A percentile compares a stretch with the other conserved stretches of the same genome.
Evolutionary conservation across 2,329 filamentous ascomycete species (phyloP).

Genomic region (Hypoxylon sp.): DNA sequence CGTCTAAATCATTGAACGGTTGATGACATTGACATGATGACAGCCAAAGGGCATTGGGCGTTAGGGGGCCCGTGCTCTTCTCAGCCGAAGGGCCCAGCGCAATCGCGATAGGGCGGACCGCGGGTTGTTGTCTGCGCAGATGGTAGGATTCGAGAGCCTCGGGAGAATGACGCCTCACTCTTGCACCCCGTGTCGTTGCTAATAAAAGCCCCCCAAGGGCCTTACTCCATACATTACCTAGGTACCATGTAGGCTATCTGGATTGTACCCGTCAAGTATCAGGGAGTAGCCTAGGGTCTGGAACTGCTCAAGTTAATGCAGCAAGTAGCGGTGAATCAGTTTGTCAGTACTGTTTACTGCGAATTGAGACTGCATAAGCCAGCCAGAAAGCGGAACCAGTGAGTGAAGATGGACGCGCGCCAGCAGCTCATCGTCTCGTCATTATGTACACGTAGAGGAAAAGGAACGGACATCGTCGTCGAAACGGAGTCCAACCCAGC

Average conservation of each 20-base stretch:
- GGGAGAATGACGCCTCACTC: slow-evolving; percentile 18
- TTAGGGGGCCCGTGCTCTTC: slow-evolving; percentile 17
- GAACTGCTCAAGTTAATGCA: slow-evolving; percentile 1
- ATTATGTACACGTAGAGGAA: neutral
- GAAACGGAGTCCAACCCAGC: slow-evolving; percentile 14
- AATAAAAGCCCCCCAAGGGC: slow-evolving; percentile 8
- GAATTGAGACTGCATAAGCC: slow-evolving; percentile 12
- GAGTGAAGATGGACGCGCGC: slow-evolving; percentile 23
- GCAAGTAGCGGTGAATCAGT: slow-evolving; percentile 38
- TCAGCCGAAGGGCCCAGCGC: slow-evolving; percentile 13
- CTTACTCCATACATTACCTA: no score
- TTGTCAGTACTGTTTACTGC: slow-evolving; percentile 11
- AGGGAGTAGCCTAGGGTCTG: neutral
- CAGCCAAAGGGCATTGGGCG: slow-evolving; percentile 23
- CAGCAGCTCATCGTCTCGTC: slow-evolving; percentile 14
- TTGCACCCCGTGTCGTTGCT: slow-evolving; percentile 18
- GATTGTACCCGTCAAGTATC: slow-evolving; percentile 23
- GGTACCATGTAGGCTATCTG: no score
- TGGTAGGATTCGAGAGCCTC: slow-evolving; percentile 6
- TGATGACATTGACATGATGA: slow-evolving; percentile 32
- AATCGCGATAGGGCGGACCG: slow-evolving; percentile 13
- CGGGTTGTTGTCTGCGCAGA: slow-evolving; percentile 1
- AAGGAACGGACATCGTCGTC: slow-evolving; percentile 7
- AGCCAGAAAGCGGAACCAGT: slow-evolving; percentile 7
- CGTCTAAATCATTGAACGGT: slow-evolving; percentile 13